phyloP scores from a whole-genome alignment of 805 yeast genomes.

The Candida takata region DNA sequence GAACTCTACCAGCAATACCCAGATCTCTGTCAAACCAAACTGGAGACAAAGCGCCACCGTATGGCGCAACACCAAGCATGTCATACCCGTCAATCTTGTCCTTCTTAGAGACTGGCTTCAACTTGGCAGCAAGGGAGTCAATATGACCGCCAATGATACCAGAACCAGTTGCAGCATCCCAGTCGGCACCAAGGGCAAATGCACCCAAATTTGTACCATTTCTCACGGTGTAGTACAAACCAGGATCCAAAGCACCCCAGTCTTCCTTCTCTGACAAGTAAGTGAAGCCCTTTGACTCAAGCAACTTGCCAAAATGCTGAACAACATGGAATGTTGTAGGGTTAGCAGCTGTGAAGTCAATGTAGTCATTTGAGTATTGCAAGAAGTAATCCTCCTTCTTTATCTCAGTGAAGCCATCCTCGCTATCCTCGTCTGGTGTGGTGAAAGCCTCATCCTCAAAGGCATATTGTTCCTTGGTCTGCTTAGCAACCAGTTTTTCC shows the following conservation, averaged over 20 bases:
- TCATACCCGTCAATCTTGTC: constrained; percentile 64
- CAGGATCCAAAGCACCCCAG: constrained; percentile 33
- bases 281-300: constrained; percentile 55
- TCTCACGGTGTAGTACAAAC: constrained; percentile 61
- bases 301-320: constrained; percentile 37
- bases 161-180: constrained; percentile 58
- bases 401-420: constrained; percentile 2
- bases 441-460: constrained; percentile 16
- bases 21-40: constrained; percentile 84
- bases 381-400: constrained; percentile 23
- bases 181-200: constrained; percentile 58
- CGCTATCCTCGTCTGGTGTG: constrained; percentile 19
- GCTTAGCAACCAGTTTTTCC: too few species aligned
- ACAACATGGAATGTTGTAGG: constrained; percentile 79
- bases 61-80: constrained; percentile 76
- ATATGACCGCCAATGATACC: constrained; percentile 72
- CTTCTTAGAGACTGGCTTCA: constrained; percentile 69
- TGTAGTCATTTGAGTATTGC: constrained; percentile 41
- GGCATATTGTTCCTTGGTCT: not conserved
- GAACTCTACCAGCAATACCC: constrained; percentile 74
- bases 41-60: constrained; percentile 60
- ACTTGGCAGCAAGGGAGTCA: constrained; percentile 59
- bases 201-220: constrained; percentile 65
- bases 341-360: constrained; percentile 61
- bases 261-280: constrained; percentile 55